These are phyloP conservation scores for Aspergillus biplanus DNA, from an alignment of 495 filamentous ascomycete genomes.

Conservation along the genomic window DNA sequence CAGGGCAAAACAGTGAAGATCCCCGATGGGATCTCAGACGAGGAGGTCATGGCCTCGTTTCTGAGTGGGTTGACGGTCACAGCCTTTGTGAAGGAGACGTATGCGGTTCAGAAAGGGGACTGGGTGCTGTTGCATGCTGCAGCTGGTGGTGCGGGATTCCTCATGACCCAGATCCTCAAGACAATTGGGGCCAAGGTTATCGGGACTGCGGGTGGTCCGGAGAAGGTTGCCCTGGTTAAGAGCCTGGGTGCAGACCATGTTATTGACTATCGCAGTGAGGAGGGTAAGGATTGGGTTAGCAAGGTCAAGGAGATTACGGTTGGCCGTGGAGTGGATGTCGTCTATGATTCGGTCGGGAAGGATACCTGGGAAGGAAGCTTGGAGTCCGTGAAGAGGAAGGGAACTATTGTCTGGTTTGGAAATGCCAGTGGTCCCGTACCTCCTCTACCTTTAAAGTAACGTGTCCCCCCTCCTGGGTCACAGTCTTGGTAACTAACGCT, in stretches of 20 bases:
- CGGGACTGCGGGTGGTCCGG: conserved; percentile 74
- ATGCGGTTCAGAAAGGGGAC: conserved; percentile 73
- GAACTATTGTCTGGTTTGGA: conserved; percentile 82
- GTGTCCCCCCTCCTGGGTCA: conserved; percentile 17
- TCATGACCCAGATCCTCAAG: conserved; percentile 75
- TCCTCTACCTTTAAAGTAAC: conserved; percentile 69
- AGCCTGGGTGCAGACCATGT: conserved; percentile 70
- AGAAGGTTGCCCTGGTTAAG: conserved; percentile 73
- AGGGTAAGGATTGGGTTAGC: conserved; percentile 65
- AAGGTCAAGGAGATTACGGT: conserved; percentile 71
- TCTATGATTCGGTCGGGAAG: conserved; percentile 91
- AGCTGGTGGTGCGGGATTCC: conserved; percentile 82
- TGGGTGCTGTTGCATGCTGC: conserved; percentile 91
- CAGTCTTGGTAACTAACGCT: neutral
- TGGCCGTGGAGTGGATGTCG: conserved; percentile 71
- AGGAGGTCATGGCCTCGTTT: conserved; percentile 68
- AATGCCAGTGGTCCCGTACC: conserved; percentile 85
- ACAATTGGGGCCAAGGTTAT: conserved; percentile 78
- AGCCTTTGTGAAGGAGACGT: conserved; percentile 76
- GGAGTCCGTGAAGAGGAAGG: conserved; percentile 78
- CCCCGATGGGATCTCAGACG: conserved; percentile 62
- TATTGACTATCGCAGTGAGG: conserved; percentile 71
- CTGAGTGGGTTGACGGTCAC: conserved; percentile 89
- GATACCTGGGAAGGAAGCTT: conserved; percentile 84
- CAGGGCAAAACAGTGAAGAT: conserved; percentile 62